Conservation (phyloP, 768 basidiomycete species). For the Nevesoporus exiguus region DNA sequence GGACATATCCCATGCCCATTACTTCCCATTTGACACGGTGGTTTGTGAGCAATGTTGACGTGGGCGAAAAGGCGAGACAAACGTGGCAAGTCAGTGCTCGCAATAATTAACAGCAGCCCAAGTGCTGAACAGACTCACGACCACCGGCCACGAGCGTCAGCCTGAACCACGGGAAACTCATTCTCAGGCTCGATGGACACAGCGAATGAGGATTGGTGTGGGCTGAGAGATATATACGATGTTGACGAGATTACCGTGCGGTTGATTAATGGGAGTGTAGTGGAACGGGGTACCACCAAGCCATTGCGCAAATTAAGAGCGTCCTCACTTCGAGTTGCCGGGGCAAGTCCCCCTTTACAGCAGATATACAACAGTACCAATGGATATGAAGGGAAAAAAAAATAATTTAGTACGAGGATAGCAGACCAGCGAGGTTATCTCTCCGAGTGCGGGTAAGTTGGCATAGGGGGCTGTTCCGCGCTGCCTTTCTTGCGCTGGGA, state of each 20-base stretch:
- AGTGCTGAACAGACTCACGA: constrained; percentile 37
- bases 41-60: not conserved
- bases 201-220: not conserved
- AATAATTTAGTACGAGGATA: constrained; percentile 12
- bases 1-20: constrained; percentile 51
- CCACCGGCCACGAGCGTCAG: constrained; percentile 44
- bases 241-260: constrained; percentile 6
- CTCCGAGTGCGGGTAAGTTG: constrained; percentile 21
- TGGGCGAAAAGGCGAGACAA: not conserved
- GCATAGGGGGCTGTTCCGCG: constrained; percentile 21
- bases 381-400: constrained; percentile 2
- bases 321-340: constrained; percentile 9
- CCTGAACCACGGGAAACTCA: constrained; percentile 58
- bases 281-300: not conserved
- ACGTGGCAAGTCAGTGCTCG: constrained; percentile 7
- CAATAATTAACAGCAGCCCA: not conserved
- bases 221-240: not conserved
- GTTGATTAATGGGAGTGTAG: constrained; percentile 1
- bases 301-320: constrained; percentile 10
- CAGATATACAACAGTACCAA: constrained; percentile 8
- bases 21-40: constrained; percentile 35
- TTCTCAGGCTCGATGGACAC: constrained; percentile 17
- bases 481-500: constrained; percentile 28
- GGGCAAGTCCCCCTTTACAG: constrained; percentile 4
- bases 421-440: constrained; percentile 14